Percentiles rank a stretch among this genome's conserved stretches.
Conservation (phyloP, 345 rosid genomes). For the Arabis alpina region DNA sequence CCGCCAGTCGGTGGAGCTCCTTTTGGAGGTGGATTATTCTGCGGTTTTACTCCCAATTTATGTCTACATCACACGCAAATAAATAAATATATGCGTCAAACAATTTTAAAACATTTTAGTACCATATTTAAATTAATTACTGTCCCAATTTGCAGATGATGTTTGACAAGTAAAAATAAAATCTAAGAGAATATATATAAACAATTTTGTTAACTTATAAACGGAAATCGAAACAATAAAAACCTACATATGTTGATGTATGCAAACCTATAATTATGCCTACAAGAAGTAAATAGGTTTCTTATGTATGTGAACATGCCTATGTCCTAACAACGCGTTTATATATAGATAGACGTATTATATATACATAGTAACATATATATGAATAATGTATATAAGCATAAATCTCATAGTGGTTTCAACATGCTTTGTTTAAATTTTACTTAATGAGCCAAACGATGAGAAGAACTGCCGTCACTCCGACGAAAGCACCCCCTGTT, state of each 20-base stretch:
- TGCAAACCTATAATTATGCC: too few relatives aligned
- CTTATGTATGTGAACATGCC: not conserved
- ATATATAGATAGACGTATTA: not conserved
- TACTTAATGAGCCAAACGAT: slow-evolving; percentile 72
- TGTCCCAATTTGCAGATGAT: not conserved
- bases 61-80: slow-evolving; percentile 27
- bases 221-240: slow-evolving; percentile 4
- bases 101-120: not conserved
- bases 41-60: slow-evolving; percentile 29
- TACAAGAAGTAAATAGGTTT: not conserved
- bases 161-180: not conserved
- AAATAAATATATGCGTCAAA: slow-evolving; percentile 4
- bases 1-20: slow-evolving; percentile 24
- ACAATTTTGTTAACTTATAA: not conserved
- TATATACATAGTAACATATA: not conserved
- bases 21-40: slow-evolving; percentile 33
- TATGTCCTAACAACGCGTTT: not conserved
- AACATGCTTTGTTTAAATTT: not conserved
- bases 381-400: too few relatives aligned
- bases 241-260: not conserved
- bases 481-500: slow-evolving; percentile 56
- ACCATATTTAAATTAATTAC: not conserved
- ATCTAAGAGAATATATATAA: not conserved
- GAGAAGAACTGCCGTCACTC: slow-evolving; percentile 57
- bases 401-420: not conserved